Conservation (phyloP, 305 asterid species). For the Plantago lanceolata region DNA sequence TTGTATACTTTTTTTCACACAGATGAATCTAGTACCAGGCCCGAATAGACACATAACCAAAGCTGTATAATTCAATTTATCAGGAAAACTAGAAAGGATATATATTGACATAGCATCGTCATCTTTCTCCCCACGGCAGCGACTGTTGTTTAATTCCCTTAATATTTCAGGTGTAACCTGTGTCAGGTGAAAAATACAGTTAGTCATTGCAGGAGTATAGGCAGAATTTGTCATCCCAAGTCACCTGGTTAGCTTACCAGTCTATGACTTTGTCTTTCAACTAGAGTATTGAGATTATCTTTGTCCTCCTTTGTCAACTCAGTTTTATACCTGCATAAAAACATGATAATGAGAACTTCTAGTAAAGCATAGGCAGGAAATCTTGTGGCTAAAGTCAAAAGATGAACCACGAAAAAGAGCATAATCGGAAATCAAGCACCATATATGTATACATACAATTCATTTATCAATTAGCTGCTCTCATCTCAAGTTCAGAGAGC, state of each 20-base stretch:
- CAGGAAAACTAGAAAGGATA: constrained; percentile 51
- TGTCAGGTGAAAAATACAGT: constrained; percentile 16
- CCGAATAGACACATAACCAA: constrained; percentile 6
- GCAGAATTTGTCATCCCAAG: constrained; percentile 5
- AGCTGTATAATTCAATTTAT: constrained; percentile 1
- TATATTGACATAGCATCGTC: constrained; percentile 65
- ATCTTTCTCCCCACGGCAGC: constrained; percentile 86
- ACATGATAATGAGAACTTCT: not conserved
- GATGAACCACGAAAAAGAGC: not conserved
- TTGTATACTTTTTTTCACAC: not conserved
- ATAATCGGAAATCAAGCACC: not conserved
- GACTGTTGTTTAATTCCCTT: constrained; percentile 79
- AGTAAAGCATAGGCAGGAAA: not conserved
- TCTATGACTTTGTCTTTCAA: constrained; percentile 72
- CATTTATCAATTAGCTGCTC: constrained; percentile 1
- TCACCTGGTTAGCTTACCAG: constrained; percentile 46
- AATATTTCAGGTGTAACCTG: constrained; percentile 93
- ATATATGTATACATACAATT: not conserved
- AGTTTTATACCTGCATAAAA: constrained; percentile 62
- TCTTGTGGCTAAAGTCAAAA: not conserved
- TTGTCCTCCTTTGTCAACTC: constrained; percentile 85
- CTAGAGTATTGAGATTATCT: constrained; percentile 47
- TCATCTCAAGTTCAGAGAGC: not conserved
- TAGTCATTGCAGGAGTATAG: constrained; percentile 5
- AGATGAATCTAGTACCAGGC: constrained; percentile 14